phyloP scores from a whole-genome alignment of 2,329 filamentous ascomycete genomes.

The Lachnellula subtilissima region DNA sequence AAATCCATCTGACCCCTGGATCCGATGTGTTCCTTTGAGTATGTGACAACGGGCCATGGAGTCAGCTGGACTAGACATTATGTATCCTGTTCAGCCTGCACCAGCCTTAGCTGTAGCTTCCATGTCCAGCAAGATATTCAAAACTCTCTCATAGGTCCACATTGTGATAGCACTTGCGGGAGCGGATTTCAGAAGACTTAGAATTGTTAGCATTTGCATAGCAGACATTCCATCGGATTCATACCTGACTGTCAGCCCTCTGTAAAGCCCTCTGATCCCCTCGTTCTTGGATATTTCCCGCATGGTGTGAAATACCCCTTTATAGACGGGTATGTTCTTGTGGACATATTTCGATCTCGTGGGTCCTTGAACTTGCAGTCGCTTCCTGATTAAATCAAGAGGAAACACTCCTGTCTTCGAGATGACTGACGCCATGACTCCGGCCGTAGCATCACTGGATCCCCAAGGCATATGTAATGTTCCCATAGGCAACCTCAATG shows the following conservation, averaged over 20 bases:
- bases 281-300: slow-evolving; percentile 64
- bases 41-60: too few species aligned
- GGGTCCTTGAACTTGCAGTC: slow-evolving; percentile 92
- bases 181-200: slow-evolving; percentile 78
- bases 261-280: slow-evolving; percentile 76
- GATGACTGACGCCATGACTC: slow-evolving; percentile 70
- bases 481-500: slow-evolving; percentile 57
- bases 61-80: background rate
- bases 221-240: background rate
- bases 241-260: slow-evolving; percentile 72
- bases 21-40: too few species aligned
- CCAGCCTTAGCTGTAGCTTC: slow-evolving; percentile 5
- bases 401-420: slow-evolving; percentile 92
- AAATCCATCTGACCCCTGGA: too few species aligned
- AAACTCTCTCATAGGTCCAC: slow-evolving; percentile 67
- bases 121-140: slow-evolving; percentile 34
- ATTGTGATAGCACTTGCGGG: slow-evolving; percentile 73
- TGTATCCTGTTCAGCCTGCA: background rate
- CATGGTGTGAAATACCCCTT: slow-evolving; percentile 60
- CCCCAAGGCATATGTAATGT: slow-evolving; percentile 60
- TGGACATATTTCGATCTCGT: slow-evolving; percentile 75
- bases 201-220: slow-evolving; percentile 4
- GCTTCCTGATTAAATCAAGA: slow-evolving; percentile 85
- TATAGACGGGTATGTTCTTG: slow-evolving; percentile 82
- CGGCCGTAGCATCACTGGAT: slow-evolving; percentile 77